These are phyloP conservation scores for Megacollybia marginata DNA, from an alignment of 768 basidiomycete species.

Conservation along the genomic window DNA sequence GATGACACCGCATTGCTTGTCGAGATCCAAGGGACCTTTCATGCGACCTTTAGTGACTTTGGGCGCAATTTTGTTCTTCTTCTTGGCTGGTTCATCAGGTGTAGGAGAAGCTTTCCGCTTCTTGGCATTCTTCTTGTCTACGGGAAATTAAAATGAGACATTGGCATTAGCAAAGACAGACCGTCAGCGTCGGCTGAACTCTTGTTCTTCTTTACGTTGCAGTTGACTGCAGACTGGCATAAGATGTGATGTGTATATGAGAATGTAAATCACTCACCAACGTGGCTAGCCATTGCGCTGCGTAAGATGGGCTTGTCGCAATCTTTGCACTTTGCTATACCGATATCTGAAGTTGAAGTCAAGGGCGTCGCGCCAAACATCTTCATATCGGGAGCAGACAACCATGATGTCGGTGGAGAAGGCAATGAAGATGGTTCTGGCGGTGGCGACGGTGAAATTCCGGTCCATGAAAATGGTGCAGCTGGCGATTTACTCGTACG, in stretches of 20 bases:
- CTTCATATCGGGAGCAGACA: slow-evolving; percentile 83
- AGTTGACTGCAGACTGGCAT: slow-evolving; percentile 23
- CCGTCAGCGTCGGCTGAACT: no score
- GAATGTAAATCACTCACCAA: slow-evolving; percentile 39
- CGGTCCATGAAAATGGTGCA: slow-evolving; percentile 58
- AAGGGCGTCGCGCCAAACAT: slow-evolving; percentile 77
- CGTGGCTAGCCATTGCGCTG: slow-evolving; percentile 69
- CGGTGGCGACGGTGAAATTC: slow-evolving; percentile 29
- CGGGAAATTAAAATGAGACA: slow-evolving; percentile 1
- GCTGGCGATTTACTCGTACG: slow-evolving; percentile 21
- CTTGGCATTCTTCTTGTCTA: slow-evolving; percentile 49
- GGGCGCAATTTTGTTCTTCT: slow-evolving; percentile 62
- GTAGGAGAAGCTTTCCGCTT: slow-evolving; percentile 80
- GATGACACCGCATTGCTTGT: slow-evolving; percentile 94
- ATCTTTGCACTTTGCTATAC: slow-evolving; percentile 69
- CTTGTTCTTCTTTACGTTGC: no score
- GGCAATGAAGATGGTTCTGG: slow-evolving; percentile 36
- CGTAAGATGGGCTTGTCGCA: slow-evolving; percentile 78
- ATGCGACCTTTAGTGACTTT: slow-evolving; percentile 74
- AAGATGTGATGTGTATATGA: slow-evolving; percentile 65
- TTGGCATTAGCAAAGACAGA: no score
- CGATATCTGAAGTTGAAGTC: slow-evolving; percentile 47
- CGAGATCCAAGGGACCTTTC: slow-evolving; percentile 84
- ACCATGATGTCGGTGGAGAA: slow-evolving; percentile 79
- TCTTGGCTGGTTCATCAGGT: slow-evolving; percentile 64